These are phyloP conservation scores for Gigaspora rosea DNA, from an alignment of 192 early-diverging fungal genomes.

Conservation along the genomic window DNA sequence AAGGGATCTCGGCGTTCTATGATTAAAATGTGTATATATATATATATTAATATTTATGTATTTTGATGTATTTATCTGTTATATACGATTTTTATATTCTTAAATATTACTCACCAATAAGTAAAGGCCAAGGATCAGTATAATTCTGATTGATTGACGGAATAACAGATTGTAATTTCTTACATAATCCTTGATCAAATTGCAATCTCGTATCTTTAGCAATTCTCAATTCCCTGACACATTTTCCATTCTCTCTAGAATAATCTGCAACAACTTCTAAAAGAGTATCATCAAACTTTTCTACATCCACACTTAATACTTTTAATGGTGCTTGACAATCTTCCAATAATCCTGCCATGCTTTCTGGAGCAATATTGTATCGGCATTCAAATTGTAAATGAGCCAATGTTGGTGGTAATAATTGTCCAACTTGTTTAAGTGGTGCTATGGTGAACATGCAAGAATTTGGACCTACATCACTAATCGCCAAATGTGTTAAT, in stretches of 20 bases:
- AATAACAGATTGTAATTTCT: neutral
- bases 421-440: neutral
- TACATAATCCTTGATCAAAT: conserved; percentile 15
- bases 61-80: too few species aligned
- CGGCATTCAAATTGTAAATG: conserved; percentile 22
- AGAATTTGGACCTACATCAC: neutral
- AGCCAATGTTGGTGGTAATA: neutral
- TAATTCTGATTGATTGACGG: conserved; percentile 18
- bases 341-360: conserved; percentile 7
- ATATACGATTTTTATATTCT: too few species aligned
- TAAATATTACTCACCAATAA: conserved; percentile 1
- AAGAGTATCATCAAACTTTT: conserved; percentile 22
- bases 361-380: conserved; percentile 17
- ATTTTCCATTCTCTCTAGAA: neutral
- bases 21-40: neutral
- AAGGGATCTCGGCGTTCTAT: conserved; percentile 17
- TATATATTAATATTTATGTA: neutral
- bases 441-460: neutral
- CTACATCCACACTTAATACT: conserved; percentile 18
- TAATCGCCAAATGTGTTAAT: conserved; percentile 4
- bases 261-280: conserved; percentile 18
- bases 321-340: neutral
- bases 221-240: conserved; percentile 14
- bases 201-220: conserved; percentile 8
- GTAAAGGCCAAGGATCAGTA: conserved; percentile 3